Evolutionary conservation across 2,329 filamentous ascomycete genomes (phyloP).

Genomic region (Ophiostoma perfectum): DNA sequence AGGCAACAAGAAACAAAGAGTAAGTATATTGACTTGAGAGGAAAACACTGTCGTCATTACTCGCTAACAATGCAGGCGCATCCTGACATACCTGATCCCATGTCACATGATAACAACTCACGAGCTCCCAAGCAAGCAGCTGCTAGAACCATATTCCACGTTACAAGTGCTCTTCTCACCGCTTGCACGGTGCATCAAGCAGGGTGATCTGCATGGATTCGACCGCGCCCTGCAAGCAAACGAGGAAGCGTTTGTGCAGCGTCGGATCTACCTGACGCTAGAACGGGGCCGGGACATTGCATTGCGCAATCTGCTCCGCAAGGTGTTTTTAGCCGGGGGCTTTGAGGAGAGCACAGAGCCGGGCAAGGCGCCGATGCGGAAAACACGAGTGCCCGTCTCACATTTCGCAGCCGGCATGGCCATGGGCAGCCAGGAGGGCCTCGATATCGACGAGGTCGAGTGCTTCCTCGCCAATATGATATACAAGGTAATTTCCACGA

Average conservation of each 20-base stretch:
- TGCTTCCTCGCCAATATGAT: constrained; percentile 94
- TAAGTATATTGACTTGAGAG: constrained; percentile 37
- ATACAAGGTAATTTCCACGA: constrained; percentile 56
- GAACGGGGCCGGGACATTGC: constrained; percentile 90
- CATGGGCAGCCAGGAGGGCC: constrained; percentile 59
- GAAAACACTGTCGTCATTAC: not conserved
- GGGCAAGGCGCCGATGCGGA: constrained; percentile 55
- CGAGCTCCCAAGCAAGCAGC: constrained; percentile 65
- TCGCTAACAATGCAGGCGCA: constrained; percentile 53
- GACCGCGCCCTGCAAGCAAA: constrained; percentile 73
- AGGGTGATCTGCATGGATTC: constrained; percentile 76
- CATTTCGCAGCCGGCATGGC: constrained; percentile 83
- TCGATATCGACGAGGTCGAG: constrained; percentile 91
- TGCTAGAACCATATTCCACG: constrained; percentile 69
- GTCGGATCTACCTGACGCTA: constrained; percentile 88
- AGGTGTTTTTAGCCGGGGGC: constrained; percentile 80
- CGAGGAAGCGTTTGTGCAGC: constrained; percentile 89
- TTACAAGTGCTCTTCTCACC: constrained; percentile 75
- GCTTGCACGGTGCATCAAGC: constrained; percentile 71
- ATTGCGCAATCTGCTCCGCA: constrained; percentile 82
- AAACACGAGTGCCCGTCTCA: constrained; percentile 72
- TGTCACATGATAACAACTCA: constrained; percentile 86
- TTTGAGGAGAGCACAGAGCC: constrained; percentile 72
- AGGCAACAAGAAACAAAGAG: constrained; percentile 73
- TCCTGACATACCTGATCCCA: constrained; percentile 90